A percentile compares a stretch with the other conserved stretches of the same genome.
These are phyloP conservation scores for Pholiota microspora DNA, from an alignment of 768 basidiomycete species.

Conservation along the genomic window DNA sequence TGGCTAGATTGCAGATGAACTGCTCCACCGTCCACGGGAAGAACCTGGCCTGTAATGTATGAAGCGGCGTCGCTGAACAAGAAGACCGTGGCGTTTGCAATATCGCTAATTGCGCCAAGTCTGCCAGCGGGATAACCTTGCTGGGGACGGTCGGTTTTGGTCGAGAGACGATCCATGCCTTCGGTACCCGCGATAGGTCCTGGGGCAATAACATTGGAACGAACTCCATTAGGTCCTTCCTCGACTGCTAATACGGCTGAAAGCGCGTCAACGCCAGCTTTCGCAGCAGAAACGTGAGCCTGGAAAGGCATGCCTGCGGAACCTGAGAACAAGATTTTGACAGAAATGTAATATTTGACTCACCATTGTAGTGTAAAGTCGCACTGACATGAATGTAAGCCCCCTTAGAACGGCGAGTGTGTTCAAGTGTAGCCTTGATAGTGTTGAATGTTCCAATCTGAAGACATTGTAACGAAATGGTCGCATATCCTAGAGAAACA, in stretches of 20 bases:
- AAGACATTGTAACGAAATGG: conserved; percentile 2
- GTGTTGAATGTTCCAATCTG: conserved; percentile 93
- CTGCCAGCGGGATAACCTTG: conserved; percentile 42
- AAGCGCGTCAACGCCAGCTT: conserved; percentile 90
- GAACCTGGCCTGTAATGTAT: conserved; percentile 74
- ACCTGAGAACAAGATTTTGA: conserved; percentile 16
- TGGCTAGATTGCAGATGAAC: conserved; percentile 48
- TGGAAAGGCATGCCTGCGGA: conserved; percentile 75
- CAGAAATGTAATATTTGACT: conserved; percentile 16
- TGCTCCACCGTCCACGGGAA: conserved; percentile 66
- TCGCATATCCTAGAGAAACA: neutral
- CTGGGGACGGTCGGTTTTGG: conserved; percentile 22
- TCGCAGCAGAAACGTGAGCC: conserved; percentile 92
- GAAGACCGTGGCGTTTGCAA: conserved; percentile 73
- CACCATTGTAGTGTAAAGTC: conserved; percentile 83
- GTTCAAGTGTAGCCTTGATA: conserved; percentile 83
- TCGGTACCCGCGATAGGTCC: conserved; percentile 83
- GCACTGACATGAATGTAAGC: conserved; percentile 89
- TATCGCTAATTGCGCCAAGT: conserved; percentile 55
- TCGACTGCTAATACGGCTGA: conserved; percentile 87
- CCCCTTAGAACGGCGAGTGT: conserved; percentile 71
- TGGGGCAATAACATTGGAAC: conserved; percentile 84
- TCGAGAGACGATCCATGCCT: conserved; percentile 59
- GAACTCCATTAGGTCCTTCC: conserved; percentile 92
- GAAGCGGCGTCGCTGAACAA: conserved; percentile 80